Percentiles rank a stretch among this genome's conserved stretches.
Evolutionary conservation across 805 yeast species (phyloP).

Genomic region (Wickerhamomyces hampshirensis): DNA sequence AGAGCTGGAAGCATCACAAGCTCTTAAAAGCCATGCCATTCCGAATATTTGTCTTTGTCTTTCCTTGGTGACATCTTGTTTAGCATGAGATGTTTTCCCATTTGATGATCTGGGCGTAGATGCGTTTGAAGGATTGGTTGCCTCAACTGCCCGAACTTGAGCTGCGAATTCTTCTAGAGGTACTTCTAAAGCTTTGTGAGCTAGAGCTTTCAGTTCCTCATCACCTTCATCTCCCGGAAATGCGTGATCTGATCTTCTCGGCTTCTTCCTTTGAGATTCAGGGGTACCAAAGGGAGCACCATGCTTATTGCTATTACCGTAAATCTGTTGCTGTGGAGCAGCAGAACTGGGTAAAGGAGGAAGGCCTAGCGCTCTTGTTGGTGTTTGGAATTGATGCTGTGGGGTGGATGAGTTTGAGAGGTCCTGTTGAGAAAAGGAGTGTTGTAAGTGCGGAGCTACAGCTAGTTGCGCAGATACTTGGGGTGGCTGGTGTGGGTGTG

Average conservation of each 20-base stretch:
- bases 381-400: slow-evolving; percentile 22
- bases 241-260: slow-evolving; percentile 24
- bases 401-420: slow-evolving; percentile 2
- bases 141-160: slow-evolving; percentile 40
- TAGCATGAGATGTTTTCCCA: slow-evolving; percentile 18
- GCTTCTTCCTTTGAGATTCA: slow-evolving; percentile 22
- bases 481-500: slow-evolving; percentile 13
- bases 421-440: background rate
- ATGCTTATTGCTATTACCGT: slow-evolving; percentile 8
- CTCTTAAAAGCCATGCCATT: slow-evolving; percentile 70
- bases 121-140: slow-evolving; percentile 9
- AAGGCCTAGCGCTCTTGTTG: slow-evolving; percentile 18
- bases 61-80: slow-evolving; percentile 34
- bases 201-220: slow-evolving; percentile 32
- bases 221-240: slow-evolving; percentile 31
- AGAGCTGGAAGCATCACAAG: slow-evolving; percentile 46
- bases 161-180: slow-evolving; percentile 41
- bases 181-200: slow-evolving; percentile 22
- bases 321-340: slow-evolving; percentile 1
- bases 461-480: slow-evolving; percentile 6
- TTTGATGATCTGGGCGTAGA: slow-evolving; percentile 25
- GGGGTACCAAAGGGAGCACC: slow-evolving; percentile 12
- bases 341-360: slow-evolving; percentile 8
- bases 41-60: slow-evolving; percentile 75
- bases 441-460: slow-evolving; percentile 5